These are phyloP conservation scores for Gossypium bickii DNA, from an alignment of 345 rosid genomes.

Conservation along the genomic window DNA sequence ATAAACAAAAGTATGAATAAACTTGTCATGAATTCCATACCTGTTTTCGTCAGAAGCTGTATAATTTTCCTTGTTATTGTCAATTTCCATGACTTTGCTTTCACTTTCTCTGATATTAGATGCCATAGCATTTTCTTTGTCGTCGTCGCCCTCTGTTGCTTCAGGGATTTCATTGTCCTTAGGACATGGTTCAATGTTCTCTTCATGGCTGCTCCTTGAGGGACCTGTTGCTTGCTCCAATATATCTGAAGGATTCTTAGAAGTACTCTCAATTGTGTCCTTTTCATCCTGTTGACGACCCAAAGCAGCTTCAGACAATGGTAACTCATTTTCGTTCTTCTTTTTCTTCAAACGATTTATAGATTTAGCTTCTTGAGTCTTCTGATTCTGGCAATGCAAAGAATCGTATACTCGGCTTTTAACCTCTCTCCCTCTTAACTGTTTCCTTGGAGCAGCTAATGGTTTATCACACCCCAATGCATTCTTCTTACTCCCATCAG, in stretches of 20 bases:
- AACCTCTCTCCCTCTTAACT: conserved; percentile 59
- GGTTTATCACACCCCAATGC: conserved; percentile 27
- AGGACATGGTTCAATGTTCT: neutral
- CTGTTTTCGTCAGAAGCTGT: conserved; percentile 45
- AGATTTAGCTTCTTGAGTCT: conserved; percentile 29
- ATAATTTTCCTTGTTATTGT: conserved; percentile 50
- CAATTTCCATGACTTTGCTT: conserved; percentile 23
- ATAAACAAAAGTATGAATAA: neutral
- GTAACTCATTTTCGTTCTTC: conserved; percentile 21
- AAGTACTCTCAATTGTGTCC: conserved; percentile 22
- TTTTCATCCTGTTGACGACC: conserved; percentile 25
- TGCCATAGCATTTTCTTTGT: conserved; percentile 26
- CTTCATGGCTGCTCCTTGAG: conserved; percentile 8
- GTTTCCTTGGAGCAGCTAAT: conserved; percentile 39
- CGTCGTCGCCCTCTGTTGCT: conserved; percentile 10
- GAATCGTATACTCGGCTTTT: conserved; percentile 89
- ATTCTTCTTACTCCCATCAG: conserved; percentile 34
- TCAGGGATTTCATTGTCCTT: conserved; percentile 11
- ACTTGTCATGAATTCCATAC: conserved; percentile 26
- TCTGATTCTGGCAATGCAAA: conserved; percentile 32
- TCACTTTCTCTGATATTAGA: conserved; percentile 26
- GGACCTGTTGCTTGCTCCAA: neutral
- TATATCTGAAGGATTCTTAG: neutral
- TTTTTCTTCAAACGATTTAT: conserved; percentile 32
- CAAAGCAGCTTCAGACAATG: conserved; percentile 16